Conservation (phyloP, 495 filamentous ascomycete species). For the Penicillium atrosanguineum region DNA sequence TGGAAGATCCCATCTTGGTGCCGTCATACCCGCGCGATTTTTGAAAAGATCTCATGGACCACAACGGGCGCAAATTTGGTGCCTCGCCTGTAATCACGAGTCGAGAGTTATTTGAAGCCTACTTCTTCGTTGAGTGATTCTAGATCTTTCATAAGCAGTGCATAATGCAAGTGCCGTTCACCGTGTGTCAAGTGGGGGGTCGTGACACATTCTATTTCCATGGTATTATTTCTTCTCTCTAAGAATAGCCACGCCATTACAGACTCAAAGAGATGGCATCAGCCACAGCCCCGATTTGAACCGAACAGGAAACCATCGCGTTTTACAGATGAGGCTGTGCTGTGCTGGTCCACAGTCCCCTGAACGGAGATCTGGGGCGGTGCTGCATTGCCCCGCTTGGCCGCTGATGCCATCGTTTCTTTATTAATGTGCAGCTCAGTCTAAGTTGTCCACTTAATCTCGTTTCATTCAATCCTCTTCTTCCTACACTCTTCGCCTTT, state of each 20-base stretch:
- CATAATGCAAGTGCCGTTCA: background rate
- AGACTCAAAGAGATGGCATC: background rate
- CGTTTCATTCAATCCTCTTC: background rate
- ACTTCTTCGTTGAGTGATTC: no score
- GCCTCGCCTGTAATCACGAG: no score
- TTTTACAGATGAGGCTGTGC: conserved; percentile 13
- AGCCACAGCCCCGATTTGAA: background rate
- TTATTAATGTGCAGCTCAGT: conserved; percentile 5
- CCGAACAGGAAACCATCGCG: background rate
- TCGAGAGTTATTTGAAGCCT: no score
- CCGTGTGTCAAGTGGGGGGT: conserved; percentile 6
- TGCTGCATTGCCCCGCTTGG: conserved; percentile 16
- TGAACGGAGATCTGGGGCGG: conserved; percentile 11
- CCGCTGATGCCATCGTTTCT: conserved; percentile 4
- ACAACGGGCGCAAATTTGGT: background rate
- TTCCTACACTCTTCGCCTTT: background rate
- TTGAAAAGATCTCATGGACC: background rate
- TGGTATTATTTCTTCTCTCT: background rate
- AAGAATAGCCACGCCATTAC: background rate
- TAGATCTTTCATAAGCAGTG: no score
- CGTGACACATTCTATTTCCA: background rate
- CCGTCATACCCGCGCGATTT: background rate
- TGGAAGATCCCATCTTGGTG: background rate
- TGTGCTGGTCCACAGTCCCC: conserved; percentile 2
- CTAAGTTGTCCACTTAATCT: background rate